These are phyloP conservation scores for Tetratostichococcus sp. DNA, from an alignment of 139 green algal genomes.

Conservation along the genomic window DNA sequence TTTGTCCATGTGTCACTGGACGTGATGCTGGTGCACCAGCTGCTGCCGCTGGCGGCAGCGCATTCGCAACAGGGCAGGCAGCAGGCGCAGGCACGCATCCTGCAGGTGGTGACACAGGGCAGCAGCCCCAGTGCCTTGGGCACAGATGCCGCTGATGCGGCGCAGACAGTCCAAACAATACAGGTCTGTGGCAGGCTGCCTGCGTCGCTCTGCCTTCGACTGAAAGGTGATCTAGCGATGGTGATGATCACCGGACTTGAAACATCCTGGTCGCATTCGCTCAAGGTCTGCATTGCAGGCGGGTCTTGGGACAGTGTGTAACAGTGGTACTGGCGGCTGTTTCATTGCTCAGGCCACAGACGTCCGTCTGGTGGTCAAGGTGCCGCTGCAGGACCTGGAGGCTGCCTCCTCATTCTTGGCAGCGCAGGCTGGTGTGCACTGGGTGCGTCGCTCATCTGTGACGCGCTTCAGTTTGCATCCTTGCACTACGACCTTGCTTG, in stretches of 20 bases:
- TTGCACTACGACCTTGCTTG: no score
- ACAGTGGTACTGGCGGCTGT: neutral
- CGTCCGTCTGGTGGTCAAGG: neutral
- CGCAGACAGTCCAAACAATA: neutral
- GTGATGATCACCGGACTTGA: no score
- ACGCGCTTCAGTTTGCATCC: no score
- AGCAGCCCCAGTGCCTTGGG: neutral
- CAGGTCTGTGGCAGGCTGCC: neutral
- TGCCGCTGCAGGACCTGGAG: neutral
- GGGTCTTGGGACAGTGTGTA: neutral
- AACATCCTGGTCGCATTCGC: no score
- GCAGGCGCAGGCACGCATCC: neutral
- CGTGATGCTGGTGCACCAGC: neutral
- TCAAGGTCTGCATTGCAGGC: no score
- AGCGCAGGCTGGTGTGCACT: conserved; percentile 32
- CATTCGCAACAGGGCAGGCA: neutral
- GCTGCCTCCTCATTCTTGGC: conserved; percentile 15
- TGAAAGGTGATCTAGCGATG: neutral
- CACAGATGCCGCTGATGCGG: neutral
- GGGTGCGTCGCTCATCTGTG: no score
- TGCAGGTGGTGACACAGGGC: neutral
- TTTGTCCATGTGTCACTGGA: neutral
- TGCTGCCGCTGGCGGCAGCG: neutral
- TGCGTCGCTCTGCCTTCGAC: no score
- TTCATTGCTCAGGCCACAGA: neutral